Base-by-base conservation (phyloP, 306 rosid species). In the Vicia sativa region DNA sequence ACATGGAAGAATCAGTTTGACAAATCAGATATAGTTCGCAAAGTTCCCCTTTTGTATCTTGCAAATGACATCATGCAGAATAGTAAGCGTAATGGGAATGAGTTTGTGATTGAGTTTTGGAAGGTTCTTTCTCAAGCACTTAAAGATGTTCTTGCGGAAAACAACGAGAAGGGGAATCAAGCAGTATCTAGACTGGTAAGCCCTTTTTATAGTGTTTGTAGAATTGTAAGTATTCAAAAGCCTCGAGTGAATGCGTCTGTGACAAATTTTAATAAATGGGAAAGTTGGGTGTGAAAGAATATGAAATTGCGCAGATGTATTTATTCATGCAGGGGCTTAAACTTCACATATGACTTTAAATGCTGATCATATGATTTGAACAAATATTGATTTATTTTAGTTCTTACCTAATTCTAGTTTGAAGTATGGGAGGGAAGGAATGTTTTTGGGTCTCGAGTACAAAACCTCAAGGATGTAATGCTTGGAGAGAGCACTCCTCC, bases 41-140 rank as follows among this genome's bases (percentile, higher is more conserved):
- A 78, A 77, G 86, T 90, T 39, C 92, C 91, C 59, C 95, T 93
- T 67, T 78, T 93, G 74, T 90, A 88, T 75, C 97, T 93, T 64
- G 95, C 99, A 6, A 93, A 93, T 81, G 99, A 93, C 84, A 90
- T 93, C 79, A 68, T 93, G 62, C 99, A 93, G 82, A 93, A 93
- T 75, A 90, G 97, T 77, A 93, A 77, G 81, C 87, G 90, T 15
- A 93, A 93, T 64, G 99, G 99, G 81, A 90, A 93, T 74, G 99
- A 93, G 62, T 93, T 93, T 79, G 95, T 93, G 63, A 56, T 87
- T 0, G 99, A 86, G 76, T 93, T 90, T 83, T 93, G 92, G 99
- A 87, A 85, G 76, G 85, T 90, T 82, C 96, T 93, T 73, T 96
- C 99, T 4, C 39, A 65, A 8, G 96, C 97, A 5, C 85, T 93